Conservation (phyloP, 305 asterid species). For the Fraxinus greggii region DNA sequence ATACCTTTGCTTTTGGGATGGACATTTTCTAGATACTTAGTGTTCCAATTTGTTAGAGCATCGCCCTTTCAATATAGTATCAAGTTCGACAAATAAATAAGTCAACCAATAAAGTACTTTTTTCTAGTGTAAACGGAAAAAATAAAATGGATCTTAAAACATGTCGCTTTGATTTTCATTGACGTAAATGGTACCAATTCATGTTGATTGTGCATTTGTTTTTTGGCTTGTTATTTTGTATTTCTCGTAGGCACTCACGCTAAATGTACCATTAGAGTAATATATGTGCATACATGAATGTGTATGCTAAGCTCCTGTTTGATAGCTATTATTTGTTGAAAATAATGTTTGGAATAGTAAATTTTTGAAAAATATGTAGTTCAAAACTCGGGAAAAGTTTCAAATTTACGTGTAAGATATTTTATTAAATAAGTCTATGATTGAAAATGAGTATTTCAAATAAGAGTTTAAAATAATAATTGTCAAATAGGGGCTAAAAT, state of each 20-base stretch:
- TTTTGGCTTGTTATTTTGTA: neutral
- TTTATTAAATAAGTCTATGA: no score
- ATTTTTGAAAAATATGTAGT: no score
- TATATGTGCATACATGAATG: neutral
- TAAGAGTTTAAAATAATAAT: no score
- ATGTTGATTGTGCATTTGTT: no score
- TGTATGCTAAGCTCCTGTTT: neutral
- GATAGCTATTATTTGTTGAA: no score
- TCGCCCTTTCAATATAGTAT: neutral
- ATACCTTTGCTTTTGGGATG: neutral
- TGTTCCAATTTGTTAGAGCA: neutral
- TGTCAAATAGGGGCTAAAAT: no score
- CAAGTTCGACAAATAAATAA: no score
- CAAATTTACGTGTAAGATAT: no score
- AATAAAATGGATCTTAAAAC: neutral
- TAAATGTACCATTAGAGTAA: neutral
- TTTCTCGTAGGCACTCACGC: neutral
- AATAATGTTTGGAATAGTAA: no score
- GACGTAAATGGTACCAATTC: neutral
- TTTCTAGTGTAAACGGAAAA: no score
- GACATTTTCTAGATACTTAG: neutral
- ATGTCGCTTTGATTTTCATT: neutral
- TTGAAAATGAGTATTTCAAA: no score
- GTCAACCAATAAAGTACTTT: neutral
- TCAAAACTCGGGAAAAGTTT: no score